These are phyloP conservation scores for Euphorbia pulcherrima DNA, from an alignment of 345 rosid species.

Conservation along the genomic window DNA sequence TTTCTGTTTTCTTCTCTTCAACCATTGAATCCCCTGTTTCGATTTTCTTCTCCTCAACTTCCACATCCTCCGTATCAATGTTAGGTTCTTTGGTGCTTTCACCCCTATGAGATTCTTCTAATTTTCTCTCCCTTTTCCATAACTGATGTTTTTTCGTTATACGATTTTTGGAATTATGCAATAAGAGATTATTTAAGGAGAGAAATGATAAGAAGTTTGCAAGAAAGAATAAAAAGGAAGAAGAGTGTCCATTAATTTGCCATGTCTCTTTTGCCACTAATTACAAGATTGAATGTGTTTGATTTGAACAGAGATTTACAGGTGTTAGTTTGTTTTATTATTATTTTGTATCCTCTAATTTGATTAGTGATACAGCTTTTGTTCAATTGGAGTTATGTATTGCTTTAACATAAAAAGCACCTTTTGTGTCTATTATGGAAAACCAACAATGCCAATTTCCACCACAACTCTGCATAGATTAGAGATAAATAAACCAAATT, in stretches of 20 bases:
- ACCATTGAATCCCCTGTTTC: neutral
- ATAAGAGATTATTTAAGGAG: neutral
- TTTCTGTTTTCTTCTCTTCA: neutral
- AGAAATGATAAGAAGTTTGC: conserved; percentile 3
- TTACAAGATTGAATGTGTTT: no score
- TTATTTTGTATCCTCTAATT: no score
- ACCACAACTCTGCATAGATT: no score
- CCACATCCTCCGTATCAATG: neutral
- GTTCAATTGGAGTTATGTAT: no score
- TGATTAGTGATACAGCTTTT: no score
- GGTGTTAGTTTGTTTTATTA: no score
- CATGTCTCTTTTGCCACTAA: no score
- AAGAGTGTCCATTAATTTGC: conserved; percentile 6
- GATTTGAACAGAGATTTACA: no score
- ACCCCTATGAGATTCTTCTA: conserved; percentile 5
- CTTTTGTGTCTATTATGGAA: no score
- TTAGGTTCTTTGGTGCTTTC: neutral
- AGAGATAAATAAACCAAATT: no score
- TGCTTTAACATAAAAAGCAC: no score
- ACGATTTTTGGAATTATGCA: neutral
- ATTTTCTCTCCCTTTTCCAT: conserved; percentile 6
- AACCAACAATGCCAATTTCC: no score
- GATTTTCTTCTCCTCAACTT: neutral
- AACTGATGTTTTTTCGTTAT: neutral
- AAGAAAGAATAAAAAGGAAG: neutral